Conservation (phyloP, 2,329 filamentous ascomycete species). For the Xylariaceae sp. region DNA sequence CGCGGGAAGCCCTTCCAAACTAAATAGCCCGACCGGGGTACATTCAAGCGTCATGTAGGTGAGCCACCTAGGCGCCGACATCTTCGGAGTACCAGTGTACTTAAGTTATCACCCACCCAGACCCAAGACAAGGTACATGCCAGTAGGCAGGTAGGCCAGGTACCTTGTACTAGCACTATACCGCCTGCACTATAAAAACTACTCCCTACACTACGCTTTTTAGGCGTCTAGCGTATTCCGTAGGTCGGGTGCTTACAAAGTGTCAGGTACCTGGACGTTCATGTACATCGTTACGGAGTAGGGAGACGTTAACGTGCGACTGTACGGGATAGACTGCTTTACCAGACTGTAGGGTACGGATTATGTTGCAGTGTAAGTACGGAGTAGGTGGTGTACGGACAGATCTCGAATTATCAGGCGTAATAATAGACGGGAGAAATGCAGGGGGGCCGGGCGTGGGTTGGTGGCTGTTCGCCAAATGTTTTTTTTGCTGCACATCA, state of each 20-base stretch:
- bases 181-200: background rate
- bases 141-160: no score
- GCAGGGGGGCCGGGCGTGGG: conserved; percentile 9
- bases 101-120: background rate
- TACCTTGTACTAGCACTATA: no score
- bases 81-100: background rate
- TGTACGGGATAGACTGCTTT: no score
- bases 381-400: no score
- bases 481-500: conserved; percentile 18
- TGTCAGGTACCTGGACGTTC: no score
- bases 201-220: background rate
- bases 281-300: no score
- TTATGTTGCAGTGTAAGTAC: no score
- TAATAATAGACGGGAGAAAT: conserved; percentile 7
- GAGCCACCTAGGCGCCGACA: background rate
- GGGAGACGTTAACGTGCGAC: no score
- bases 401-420: background rate
- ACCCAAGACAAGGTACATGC: background rate
- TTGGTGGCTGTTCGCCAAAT: conserved; percentile 7
- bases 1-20: background rate
- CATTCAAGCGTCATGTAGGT: background rate
- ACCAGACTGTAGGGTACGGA: no score
- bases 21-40: background rate
- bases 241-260: no score
- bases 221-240: no score